Conservation (phyloP, 2,329 filamentous ascomycete species). For the Nannizziopsis arthrosporioides region DNA sequence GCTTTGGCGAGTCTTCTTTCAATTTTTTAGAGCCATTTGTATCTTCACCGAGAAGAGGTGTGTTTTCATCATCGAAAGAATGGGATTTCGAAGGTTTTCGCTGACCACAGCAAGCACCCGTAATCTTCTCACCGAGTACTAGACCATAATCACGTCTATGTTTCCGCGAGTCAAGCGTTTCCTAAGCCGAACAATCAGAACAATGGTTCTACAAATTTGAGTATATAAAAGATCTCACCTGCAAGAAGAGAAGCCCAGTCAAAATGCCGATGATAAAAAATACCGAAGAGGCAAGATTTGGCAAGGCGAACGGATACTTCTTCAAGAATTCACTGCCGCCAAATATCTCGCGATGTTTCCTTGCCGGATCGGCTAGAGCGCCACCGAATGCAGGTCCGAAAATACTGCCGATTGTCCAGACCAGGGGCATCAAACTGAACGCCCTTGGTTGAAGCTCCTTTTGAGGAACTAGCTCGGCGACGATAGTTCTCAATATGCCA, state of each 20-base stretch:
- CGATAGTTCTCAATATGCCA: constrained; percentile 84
- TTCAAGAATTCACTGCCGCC: constrained; percentile 54
- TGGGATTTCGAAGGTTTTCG: constrained; percentile 14
- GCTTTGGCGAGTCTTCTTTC: constrained; percentile 22
- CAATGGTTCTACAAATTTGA: background rate
- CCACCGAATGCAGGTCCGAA: constrained; percentile 83
- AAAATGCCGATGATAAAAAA: constrained; percentile 70
- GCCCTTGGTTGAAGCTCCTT: constrained; percentile 76
- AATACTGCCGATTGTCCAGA: constrained; percentile 77
- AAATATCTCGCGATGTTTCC: constrained; percentile 61
- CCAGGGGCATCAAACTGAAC: constrained; percentile 86
- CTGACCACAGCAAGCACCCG: constrained; percentile 28
- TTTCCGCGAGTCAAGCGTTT: constrained; percentile 66
- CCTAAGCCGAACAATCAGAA: constrained; percentile 34
- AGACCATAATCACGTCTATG: constrained; percentile 63
- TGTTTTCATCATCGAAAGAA: constrained; percentile 22
- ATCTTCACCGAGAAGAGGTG: constrained; percentile 24
- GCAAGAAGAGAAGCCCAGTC: constrained; percentile 65
- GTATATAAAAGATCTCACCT: constrained; percentile 33
- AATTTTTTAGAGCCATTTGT: constrained; percentile 15
- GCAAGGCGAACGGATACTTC: constrained; percentile 68
- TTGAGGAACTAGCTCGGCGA: constrained; percentile 83
- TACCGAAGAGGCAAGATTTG: constrained; percentile 63
- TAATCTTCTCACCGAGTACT: constrained; percentile 56
- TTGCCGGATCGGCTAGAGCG: constrained; percentile 67